Evolutionary conservation across 148 eudicot genomes (phyloP).

Genomic region (Vaccinium myrtillus): DNA sequence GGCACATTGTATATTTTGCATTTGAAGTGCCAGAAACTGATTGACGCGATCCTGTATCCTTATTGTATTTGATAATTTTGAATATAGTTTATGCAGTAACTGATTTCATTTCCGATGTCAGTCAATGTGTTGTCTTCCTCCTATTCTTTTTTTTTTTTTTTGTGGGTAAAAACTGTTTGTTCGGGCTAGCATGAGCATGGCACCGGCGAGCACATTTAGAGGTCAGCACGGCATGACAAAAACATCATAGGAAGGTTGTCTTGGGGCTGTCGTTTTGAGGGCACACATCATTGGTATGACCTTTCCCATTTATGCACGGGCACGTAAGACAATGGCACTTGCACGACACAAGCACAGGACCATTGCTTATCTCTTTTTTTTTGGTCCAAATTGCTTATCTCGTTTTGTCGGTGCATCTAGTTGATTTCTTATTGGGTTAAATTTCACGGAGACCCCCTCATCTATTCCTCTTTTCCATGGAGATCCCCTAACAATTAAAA

Average conservation of each 20-base stretch:
- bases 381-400: not conserved
- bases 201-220: too few relatives aligned
- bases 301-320: not conserved
- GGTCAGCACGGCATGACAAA: not conserved
- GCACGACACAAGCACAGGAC: not conserved
- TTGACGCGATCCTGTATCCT: not conserved
- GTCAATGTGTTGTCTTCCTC: not conserved
- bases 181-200: not conserved
- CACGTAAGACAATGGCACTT: not conserved
- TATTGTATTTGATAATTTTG: not conserved
- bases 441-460: too few relatives aligned
- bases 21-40: not conserved
- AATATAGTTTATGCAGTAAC: not conserved
- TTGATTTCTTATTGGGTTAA: not conserved
- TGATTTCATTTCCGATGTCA: not conserved
- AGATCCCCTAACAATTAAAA: too few relatives aligned
- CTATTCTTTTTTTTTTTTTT: not conserved
- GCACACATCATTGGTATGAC: not conserved
- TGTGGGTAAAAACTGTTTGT: not conserved
- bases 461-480: too few relatives aligned
- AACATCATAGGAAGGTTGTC: not conserved
- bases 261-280: not conserved
- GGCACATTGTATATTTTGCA: not conserved
- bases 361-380: too few relatives aligned
- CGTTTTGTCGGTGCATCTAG: not conserved